Percentiles rank a stretch among this genome's conserved stretches.
These are phyloP conservation scores for Stentor coeruleus DNA, from an alignment of 73 alveolate species.

Conservation along the genomic window DNA sequence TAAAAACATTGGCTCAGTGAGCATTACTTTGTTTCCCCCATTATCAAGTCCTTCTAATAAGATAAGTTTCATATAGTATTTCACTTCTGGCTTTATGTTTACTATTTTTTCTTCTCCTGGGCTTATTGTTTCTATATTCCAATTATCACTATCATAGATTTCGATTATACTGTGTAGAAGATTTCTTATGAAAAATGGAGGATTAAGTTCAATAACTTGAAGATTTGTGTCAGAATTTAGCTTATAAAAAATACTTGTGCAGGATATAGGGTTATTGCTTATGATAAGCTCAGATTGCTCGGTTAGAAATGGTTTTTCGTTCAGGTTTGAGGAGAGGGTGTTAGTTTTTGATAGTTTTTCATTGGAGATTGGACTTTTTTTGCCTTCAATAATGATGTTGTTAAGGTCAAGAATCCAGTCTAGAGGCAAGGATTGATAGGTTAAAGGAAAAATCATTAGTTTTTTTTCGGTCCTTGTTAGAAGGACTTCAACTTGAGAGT, in stretches of 20 bases:
- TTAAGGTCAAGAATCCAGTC: neutral
- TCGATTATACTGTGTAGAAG: too few relatives aligned
- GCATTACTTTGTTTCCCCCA: too few relatives aligned
- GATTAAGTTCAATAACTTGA: neutral
- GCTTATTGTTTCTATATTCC: too few relatives aligned
- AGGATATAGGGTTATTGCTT: neutral
- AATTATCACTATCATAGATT: too few relatives aligned
- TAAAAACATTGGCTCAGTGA: neutral
- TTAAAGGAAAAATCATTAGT: neutral
- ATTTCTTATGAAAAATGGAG: neutral
- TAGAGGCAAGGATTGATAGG: neutral
- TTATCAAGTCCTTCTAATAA: too few relatives aligned
- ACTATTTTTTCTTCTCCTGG: too few relatives aligned
- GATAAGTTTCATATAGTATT: too few relatives aligned
- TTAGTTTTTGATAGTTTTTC: too few relatives aligned
- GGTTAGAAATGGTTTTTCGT: too few relatives aligned
- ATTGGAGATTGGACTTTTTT: too few relatives aligned
- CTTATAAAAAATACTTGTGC: neutral
- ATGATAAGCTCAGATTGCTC: neutral
- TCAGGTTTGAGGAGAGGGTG: too few relatives aligned
- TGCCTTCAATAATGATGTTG: neutral
- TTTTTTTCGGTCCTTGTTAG: neutral
- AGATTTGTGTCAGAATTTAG: neutral
- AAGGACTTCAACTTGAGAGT: neutral
- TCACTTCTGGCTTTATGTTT: too few relatives aligned